Base-by-base conservation (phyloP, 768 basidiomycete genomes). In the Hericium erinaceus region DNA sequence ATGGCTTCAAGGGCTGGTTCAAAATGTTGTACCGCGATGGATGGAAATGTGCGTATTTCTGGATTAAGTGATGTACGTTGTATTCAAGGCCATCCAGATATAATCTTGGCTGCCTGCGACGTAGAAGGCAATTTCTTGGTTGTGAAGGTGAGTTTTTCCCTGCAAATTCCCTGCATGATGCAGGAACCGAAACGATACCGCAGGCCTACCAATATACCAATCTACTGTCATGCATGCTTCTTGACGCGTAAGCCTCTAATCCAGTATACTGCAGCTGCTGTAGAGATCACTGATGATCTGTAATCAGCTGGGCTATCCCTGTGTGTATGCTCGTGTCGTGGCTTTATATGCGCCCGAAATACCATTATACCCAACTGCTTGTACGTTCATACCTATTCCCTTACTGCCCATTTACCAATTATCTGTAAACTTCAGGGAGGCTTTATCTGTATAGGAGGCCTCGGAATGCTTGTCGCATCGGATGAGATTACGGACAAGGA, bases 81-180 rank as follows among this genome's bases (percentile, higher is more conserved):
- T 28, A 50, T 55, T 55, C 58, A 18, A 51, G 24, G 22, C 48
- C 55, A 6, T 18, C 2, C 64, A 92, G 91, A 94, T 68, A 69
- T 91, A 59, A 76, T 92, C 57, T 75, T 94, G 37, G 90, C 87
- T 22, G 80, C 77, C 28, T 88, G 82, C 68, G 91, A 94, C 66
- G 91, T 93, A 39, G 92, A 93, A 68, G 91, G 85, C 38, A 94
- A 94, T 68, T 94, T 90, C 66, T 72, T 92, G 59, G 92, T 88
- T 46, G 83, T 93, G 56, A 89, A 89, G 69, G 84, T 82, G 58
- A 39, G 67, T 18, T 26, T 0, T 15, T 41, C 41, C 20, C 26
- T 13, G 16, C 24, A 24, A 38, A 22, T 38, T 52, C 51, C 38
- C 18, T 54, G 20, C 7, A 4, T 28, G 49, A 20, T 40, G 24